A percentile compares a stretch with the other conserved stretches of the same genome.
These are phyloP conservation scores for Wickerhamomyces chambardii DNA, from an alignment of 805 yeast species.

Conservation along the genomic window DNA sequence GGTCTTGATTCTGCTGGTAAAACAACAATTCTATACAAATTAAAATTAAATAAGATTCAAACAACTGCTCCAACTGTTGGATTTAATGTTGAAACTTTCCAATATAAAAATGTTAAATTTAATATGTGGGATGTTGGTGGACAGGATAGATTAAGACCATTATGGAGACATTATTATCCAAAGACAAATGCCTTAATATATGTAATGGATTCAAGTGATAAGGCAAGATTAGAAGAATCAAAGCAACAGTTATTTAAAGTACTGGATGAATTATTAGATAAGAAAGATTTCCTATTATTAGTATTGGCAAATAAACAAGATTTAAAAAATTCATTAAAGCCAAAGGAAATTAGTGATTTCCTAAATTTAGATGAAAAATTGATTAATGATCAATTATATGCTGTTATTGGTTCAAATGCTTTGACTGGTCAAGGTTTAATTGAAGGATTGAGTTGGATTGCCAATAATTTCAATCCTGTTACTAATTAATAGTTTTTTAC, in stretches of 20 bases:
- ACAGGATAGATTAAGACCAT: slow-evolving; percentile 82
- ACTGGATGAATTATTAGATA: slow-evolving; percentile 66
- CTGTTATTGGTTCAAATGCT: slow-evolving; percentile 87
- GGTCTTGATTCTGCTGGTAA: slow-evolving; percentile 94
- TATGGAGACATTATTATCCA: slow-evolving; percentile 94
- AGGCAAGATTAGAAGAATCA: slow-evolving; percentile 64
- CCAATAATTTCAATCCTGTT: slow-evolving; percentile 38
- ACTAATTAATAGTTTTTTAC: no score
- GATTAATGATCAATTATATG: slow-evolving; percentile 71
- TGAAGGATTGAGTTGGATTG: slow-evolving; percentile 83
- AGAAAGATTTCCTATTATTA: slow-evolving; percentile 68
- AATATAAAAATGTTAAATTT: slow-evolving; percentile 72
- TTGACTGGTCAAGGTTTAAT: slow-evolving; percentile 83
- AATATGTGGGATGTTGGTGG: slow-evolving; percentile 97
- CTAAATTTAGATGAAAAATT: slow-evolving; percentile 51
- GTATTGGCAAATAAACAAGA: slow-evolving; percentile 94
- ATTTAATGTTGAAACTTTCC: slow-evolving; percentile 83
- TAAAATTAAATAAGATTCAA: slow-evolving; percentile 64
- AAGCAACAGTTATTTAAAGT: slow-evolving; percentile 71
- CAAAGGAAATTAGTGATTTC: slow-evolving; percentile 73
- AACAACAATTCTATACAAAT: slow-evolving; percentile 77
- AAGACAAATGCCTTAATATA: slow-evolving; percentile 89
- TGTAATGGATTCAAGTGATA: slow-evolving; percentile 80
- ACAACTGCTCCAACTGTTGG: slow-evolving; percentile 92
- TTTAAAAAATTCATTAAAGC: slow-evolving; percentile 82